Base-by-base conservation (phyloP, 139 green algal species). In the Auxenochlorella pyrenoidosa region DNA sequence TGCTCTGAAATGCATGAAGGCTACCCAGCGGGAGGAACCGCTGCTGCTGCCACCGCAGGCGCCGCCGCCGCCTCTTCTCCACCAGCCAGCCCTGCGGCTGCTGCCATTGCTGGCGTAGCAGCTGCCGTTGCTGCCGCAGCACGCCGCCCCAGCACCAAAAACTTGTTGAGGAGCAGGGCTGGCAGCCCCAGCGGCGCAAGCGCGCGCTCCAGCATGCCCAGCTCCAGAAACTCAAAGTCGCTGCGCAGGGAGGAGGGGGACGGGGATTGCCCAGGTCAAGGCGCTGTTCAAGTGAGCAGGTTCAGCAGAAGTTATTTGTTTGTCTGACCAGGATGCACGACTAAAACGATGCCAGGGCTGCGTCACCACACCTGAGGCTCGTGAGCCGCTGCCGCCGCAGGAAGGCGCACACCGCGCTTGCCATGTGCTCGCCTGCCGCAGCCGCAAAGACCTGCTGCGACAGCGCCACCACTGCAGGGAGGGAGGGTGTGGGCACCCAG, bases 141-240 rank as follows among this genome's bases (percentile, higher is more conserved):
- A 24, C 41, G 44, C 28, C 79, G 60, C 6, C 80, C 80, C 63
- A 85, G 80, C 80, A 65, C 38, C 80, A 75, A 2, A 28, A 75
- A 60, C 28, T 77, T 60, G 60, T 65, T 85, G 80, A 77, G 80
- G 5, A 77, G 79, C 38, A 77, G 30, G 3, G 80, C 13, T 21
- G 80, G 41, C 59, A 63, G 43, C 58, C 63, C 36, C 72, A 79
- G 40, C 34, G 75, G 44, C 5, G 38, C 63, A 26, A 85, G 80
- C 60, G 51, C 80, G 5, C 60, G 40, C 18, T 85, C 40, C 60
- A 85, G 41, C 80, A 72, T 26, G 5, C 30, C 63, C 38, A 75
- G 60, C 40, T 85, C 80, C 63, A 85, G 30, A 24, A 77, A 85
- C 41, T 85, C 80, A 28, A 85, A 76, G 24, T 85, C 80, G 41